Base-by-base conservation (phyloP, 2,329 filamentous ascomycete genomes). In the Hymenoscyphus repandus region DNA sequence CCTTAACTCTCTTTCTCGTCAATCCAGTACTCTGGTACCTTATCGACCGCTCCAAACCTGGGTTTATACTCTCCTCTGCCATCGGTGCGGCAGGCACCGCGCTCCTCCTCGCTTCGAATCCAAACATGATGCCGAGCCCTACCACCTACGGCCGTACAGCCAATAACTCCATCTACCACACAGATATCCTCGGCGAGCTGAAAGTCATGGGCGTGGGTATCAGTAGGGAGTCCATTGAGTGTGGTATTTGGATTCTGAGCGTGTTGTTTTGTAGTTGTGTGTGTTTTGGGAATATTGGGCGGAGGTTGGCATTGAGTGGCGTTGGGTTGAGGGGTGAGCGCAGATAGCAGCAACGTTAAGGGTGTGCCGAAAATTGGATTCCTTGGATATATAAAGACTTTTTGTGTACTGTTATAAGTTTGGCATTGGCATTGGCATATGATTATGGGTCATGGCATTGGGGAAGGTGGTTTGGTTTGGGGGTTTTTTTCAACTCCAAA, bases 21-120 rank as follows among this genome's bases (percentile, higher is more conserved):
- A 97, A 97, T 66, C 92, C 93, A 1, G 86, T 93, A 9, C 74
- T 99, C 15, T 99, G 93, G 93, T 99, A 95, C 70, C 76, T 97
- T 20, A 87, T 99, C 64, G 93, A 99, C 70, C 88, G 92, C 45
- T 93, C 90, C 42, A 84, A 83, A 59, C 80, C 90, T 0, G 93
- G 93, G 4, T 86, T 97, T 59, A 72, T 93, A 32, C 78, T 96
- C 49, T 90, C 89, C 0, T 76, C 84, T 12, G 72, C 80, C 1
- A 84, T 96, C 10, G 87, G 89, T 1, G 66, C 92, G 22, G 72
- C 79, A 1, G 90, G 92, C 6, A 91, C 91, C 9, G 78, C 80
- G 12, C 68, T 90, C 13, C 72, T 96, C 15, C 78, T 96, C 51
- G 78, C 83, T 12, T 76, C 92, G 32, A 86, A 90, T 61, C 88